A percentile compares a stretch with the other conserved stretches of the same genome.
phyloP scores from a whole-genome alignment of 1,139 yeast genomes.

The Geotrichum carabidarum region DNA sequence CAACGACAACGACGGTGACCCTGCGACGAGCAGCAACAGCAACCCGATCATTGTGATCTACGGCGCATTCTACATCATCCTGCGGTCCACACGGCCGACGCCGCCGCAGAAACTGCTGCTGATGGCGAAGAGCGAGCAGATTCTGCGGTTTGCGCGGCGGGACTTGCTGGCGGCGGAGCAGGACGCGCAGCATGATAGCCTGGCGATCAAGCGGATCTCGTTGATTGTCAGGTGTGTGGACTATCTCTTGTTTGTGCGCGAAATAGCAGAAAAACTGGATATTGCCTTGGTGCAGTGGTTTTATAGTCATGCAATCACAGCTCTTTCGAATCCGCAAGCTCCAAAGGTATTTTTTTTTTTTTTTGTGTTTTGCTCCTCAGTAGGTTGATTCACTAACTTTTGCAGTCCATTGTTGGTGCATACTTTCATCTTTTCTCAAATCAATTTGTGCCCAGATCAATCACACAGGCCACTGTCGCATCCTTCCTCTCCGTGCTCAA shows the following conservation, averaged over 20 bases:
- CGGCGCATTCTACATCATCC: slow-evolving; percentile 15
- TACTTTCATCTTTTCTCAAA: slow-evolving; percentile 30
- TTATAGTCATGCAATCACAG: slow-evolving; percentile 25
- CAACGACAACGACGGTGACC: neutral
- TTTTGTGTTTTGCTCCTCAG: slow-evolving; percentile 1
- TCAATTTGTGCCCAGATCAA: slow-evolving; percentile 26
- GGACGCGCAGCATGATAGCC: neutral
- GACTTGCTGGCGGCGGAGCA: slow-evolving; percentile 11
- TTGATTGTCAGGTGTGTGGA: slow-evolving; percentile 28
- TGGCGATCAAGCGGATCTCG: slow-evolving; percentile 9
- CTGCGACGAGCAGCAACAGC: neutral
- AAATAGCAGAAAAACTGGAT: slow-evolving; percentile 25
- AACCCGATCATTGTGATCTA: slow-evolving; percentile 1
- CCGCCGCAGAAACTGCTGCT: neutral
- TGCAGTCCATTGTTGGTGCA: slow-evolving; percentile 27
- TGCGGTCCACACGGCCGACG: neutral
- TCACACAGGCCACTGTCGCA: slow-evolving; percentile 24
- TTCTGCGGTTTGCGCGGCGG: slow-evolving; percentile 12
- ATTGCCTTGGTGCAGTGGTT: slow-evolving; percentile 26
- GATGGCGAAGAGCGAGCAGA: neutral
- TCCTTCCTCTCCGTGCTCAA: slow-evolving; percentile 23
- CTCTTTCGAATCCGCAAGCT: slow-evolving; percentile 23
- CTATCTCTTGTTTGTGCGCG: slow-evolving; percentile 26
- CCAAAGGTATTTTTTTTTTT: slow-evolving; percentile 16
- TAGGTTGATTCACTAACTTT: neutral